Base-by-base conservation (phyloP, 2,329 filamentous ascomycete genomes). In the Stylonectria norvegica region DNA sequence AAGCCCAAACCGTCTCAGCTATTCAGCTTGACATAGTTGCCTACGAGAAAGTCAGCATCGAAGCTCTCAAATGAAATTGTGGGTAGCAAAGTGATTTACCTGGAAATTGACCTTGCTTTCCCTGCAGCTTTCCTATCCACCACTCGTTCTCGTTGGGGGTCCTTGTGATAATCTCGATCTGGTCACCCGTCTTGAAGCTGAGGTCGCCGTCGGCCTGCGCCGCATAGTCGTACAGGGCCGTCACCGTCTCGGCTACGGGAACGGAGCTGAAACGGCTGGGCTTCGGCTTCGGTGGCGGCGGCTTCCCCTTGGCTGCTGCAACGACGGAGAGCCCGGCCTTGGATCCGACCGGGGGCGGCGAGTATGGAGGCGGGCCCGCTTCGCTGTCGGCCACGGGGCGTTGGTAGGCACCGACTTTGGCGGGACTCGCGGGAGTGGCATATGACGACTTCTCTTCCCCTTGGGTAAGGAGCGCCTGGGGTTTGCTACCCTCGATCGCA, bases 61-160 rank as follows among this genome's bases (percentile, higher is more conserved):
- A n/a, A 8, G 10, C 15, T 9, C 33, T 22, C 23, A 23, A 30
- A 17, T 34, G 17, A 17, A 19, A n/a, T 20, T 6, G 14, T 9
- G 11, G n/a, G 3, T 5, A 1, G 20, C 11, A 27, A 7, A 15
- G 23, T 12, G 17, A 64, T 80, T 61, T 74, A 95, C 93, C 93
- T 68, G 93, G 93, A 64, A 98, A 98, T 61, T 97, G 91, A 18
- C 93, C 93, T 59, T 86, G 73, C 67, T 84, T 85, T 34, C 86
- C 89, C 43, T 85, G 75, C 38, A 95, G 61, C 61, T 81, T 86
- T 25, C 93, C 93, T 7, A 76, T 83, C 93, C 93, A 98, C 93
- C 93, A 98, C 66, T 98, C 93, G 55, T 98, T 97, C 36, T 88
- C 83, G 57, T 95, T 96, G 48, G 78, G 75, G n/a, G 89, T 95